Base-by-base conservation (phyloP, 257 asterid species). In the Solanum clarkiae region DNA sequence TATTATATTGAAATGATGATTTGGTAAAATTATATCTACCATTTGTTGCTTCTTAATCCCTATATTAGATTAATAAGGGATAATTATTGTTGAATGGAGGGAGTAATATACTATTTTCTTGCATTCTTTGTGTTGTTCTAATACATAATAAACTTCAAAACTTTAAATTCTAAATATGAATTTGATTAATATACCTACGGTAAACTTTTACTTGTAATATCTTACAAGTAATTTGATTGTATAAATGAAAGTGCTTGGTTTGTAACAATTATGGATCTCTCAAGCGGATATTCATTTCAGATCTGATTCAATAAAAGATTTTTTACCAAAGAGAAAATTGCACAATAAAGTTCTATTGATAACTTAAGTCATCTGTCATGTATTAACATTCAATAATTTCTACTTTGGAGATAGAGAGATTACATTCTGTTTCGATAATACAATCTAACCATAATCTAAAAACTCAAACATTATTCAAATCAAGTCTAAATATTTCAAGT, bases 381-480 rank as follows among this genome's bases (percentile, higher is more conserved):
- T 7, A 22, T 62, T 22, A 14, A 10, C 10, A 47, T 47, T 62
- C 0, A 16, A 22, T 4, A 22, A 22, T 5, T 62, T n/a, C n/a
- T n/a, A 20, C 4, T 5, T 59, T 5, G 13, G n/a, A 59, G 0
- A 0, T 9, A n/a, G 2, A 10, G 3, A 59, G 0, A 2, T 59
- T 59, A 2, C 42, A 5, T 36, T 5, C 1, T 36, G 36, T 10
- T 59, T n/a, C 3, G 5, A 36, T 36, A 36, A 36, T 36, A 36
- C 42, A 36, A 36, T 36, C 42, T 36, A 36, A 36, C 6, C 42
- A 36, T 36, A 36, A 3, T 4, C 53, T 47, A 47, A 47, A 47
- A 47, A 47, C 2, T 9, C 53, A 47, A 47, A 47, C 13, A 47
- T 10, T 2, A 10, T 47, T 47, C 53, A 8, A 10, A 47, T 47